Base-by-base conservation (phyloP, 371 early-diverging fungal species). In the Fennellomyces sp. region DNA sequence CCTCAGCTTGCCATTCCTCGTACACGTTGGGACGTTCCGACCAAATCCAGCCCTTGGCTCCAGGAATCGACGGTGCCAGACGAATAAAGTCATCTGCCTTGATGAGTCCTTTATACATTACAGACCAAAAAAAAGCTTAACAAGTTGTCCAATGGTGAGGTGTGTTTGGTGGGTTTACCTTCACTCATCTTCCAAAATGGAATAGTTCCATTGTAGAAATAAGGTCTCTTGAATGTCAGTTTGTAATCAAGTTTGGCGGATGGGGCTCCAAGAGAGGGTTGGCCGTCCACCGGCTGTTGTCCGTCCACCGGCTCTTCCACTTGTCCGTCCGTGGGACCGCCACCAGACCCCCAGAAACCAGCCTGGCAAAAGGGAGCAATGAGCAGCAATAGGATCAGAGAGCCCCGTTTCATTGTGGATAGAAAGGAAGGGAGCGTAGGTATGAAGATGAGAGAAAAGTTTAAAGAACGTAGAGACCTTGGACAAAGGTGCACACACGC, bases 1-100 rank as follows among this genome's bases (percentile, higher is more conserved):
- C 72, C 35, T 88, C 85, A 1, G 86, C 85, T 62, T 89, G 83
- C 93, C 93, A 95, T 50, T 91, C 88, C 55, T 80, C 78, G 74
- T 92, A 75, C 4, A 78, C 72, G 59, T 93, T 93, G 1, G 87
- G 79, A 0, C 64, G 59, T 13, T 76, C 75, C 2, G 90, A 68
- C 92, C 92, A 95, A 15, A 93, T 79, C 25, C 83, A 69, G 8
- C 95, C 95, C 21, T 74, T 61, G 5, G 74, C 64, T 13, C 83
- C 78, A 2, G 90, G 88, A 7, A 92, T 79, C 49, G 87, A 86
- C 0, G 89, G 81, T 8, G 90, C 75, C 13, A 94, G 73, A 5
- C 93, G 88, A 49, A 94, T 79, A 64, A 80, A 85, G 29, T 91
- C 84, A 0, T 62, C 53, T 3, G 86, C 73, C 15, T 72, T 60